These are phyloP conservation scores for Geotrichum phurueaensis DNA, from an alignment of 1,139 yeast species.

Conservation along the genomic window DNA sequence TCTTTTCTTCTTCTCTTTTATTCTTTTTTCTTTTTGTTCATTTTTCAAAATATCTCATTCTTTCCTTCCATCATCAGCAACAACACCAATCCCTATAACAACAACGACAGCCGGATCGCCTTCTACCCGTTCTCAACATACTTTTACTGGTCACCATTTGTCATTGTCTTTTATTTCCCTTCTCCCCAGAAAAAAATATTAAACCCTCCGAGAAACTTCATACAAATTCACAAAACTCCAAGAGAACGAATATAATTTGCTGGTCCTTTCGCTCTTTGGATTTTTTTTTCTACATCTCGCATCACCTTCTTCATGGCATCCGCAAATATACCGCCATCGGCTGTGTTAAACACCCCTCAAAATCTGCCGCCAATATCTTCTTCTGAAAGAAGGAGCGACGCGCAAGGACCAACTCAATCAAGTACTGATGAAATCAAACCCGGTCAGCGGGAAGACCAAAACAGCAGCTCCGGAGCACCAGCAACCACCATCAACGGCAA, in stretches of 20 bases:
- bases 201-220: too few species aligned
- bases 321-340: background rate
- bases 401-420: background rate
- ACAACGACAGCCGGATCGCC: too few species aligned
- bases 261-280: background rate
- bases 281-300: background rate
- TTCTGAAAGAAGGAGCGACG: background rate
- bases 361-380: background rate
- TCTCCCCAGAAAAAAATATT: too few species aligned
- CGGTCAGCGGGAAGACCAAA: background rate
- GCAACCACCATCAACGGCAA: conserved; percentile 14
- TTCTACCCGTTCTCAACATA: too few species aligned
- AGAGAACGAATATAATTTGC: background rate
- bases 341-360: background rate
- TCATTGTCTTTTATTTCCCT: too few species aligned
- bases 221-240: too few species aligned
- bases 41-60: too few species aligned
- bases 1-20: too few species aligned
- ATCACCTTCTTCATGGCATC: background rate
- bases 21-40: background rate
- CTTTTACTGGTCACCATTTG: too few species aligned
- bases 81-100: background rate
- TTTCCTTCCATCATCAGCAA: background rate
- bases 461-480: background rate
- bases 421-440: background rate